Base-by-base conservation (phyloP, 2,329 filamentous ascomycete genomes). In the Colletotrichum coccodes region DNA sequence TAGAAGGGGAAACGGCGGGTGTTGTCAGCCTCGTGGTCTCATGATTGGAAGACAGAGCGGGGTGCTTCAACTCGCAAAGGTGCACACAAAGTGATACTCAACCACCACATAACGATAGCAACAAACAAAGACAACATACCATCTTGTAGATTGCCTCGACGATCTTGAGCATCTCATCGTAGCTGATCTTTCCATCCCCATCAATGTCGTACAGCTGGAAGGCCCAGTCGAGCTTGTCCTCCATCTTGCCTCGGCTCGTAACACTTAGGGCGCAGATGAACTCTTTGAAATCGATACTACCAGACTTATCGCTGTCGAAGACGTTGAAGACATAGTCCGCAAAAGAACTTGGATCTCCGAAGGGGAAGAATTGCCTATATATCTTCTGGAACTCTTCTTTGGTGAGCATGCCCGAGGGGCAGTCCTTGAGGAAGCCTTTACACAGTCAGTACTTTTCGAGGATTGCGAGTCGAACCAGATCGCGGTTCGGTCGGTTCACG, bases 61-160 rank as follows among this genome's bases (percentile, higher is more conserved):
- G 32, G 42, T 26, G 44, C 18, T 11, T 28, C 28, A 44, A 16
- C 60, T 60, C 28, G 44, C 23, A 49, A 18, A 34, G 14, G 34
- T 4, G 47, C 34, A n/a, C 6, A 14, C n/a, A 9, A 11, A 12
- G 30, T 23, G 11, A 34, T n/a, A n/a, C n/a, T n/a, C 30, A 34
- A 3, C 18, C 30, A 52, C 6, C 28, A 28, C 23, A 47, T 26
- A 18, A 18, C 16, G 6, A 12, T 23, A 18, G 36, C 18, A n/a
- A 16, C 30, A 44, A 56, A 44, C 5, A 38, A 40, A 14, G 16
- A 56, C 5, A 26, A 61, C 49, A 49, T 81, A 98, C 96, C 96
- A 99, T 99, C 83, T 98, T 99, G 88, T 99, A 99, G 79, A 99
- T 99, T 63, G 96, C 96, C 84, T 98, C 95, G 64, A 99, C 96